Percentiles rank a stretch among this genome's conserved stretches.
Conservation (phyloP, 768 basidiomycete species). For the Trametes meyenii region DNA sequence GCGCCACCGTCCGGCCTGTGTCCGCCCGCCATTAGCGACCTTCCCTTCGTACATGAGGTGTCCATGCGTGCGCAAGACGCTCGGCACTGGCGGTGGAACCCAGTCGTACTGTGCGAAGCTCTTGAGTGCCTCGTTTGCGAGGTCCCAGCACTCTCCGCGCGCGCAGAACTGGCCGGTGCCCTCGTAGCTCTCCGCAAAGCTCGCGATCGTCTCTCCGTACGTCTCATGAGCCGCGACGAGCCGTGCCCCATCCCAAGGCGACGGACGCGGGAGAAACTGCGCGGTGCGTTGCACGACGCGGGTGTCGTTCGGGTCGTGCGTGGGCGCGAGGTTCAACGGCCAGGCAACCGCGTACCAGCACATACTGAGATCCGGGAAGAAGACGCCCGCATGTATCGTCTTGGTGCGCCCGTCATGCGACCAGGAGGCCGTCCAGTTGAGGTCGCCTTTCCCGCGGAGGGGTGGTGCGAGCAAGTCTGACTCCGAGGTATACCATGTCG, state of each 20-base stretch:
- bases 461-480: conserved; percentile 38
- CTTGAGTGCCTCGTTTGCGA: conserved; percentile 53
- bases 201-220: conserved; percentile 52
- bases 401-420: conserved; percentile 33
- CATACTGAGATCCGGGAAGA: conserved; percentile 54
- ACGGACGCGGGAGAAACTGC: conserved; percentile 43
- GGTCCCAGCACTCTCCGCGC: conserved; percentile 62
- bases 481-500: conserved; percentile 44
- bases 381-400: conserved; percentile 39
- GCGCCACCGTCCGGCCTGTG: conserved; percentile 47
- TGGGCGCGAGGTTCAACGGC: conserved; percentile 29
- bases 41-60: conserved; percentile 52
- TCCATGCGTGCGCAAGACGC: conserved; percentile 55
- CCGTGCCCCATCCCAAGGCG: conserved; percentile 35
- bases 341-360: conserved; percentile 51
- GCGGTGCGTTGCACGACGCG: conserved; percentile 39
- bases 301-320: conserved; percentile 36
- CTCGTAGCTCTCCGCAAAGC: conserved; percentile 50
- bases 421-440: conserved; percentile 32
- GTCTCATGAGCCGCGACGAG: conserved; percentile 47
- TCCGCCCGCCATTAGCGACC: conserved; percentile 36
- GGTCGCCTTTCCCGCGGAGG: conserved; percentile 23
- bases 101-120: conserved; percentile 45
- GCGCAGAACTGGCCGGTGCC: conserved; percentile 47
- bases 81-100: conserved; percentile 49